Conservation (phyloP, 805 yeast species). For the Saccharomycopsis javanensis region DNA sequence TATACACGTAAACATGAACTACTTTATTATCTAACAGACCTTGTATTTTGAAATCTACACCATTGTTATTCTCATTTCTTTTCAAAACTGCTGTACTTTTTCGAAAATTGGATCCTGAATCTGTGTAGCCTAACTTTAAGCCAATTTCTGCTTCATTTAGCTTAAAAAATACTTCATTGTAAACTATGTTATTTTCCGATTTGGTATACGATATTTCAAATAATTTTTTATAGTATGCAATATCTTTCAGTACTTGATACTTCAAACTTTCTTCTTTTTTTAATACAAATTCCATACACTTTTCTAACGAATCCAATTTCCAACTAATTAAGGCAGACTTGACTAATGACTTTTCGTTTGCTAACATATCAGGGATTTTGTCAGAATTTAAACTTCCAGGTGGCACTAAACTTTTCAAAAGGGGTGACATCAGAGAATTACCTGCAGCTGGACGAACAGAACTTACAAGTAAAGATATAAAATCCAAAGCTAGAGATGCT, state of each 20-base stretch:
- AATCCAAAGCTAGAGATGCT: conserved; percentile 78
- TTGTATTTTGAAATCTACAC: conserved; percentile 19
- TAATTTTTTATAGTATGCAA: conserved; percentile 54
- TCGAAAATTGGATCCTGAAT: conserved; percentile 58
- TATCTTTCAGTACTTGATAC: conserved; percentile 51
- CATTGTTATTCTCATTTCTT: conserved; percentile 8
- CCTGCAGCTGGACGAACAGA: conserved; percentile 80
- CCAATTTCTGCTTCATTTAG: conserved; percentile 49
- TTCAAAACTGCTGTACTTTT: conserved; percentile 56
- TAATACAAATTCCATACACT: conserved; percentile 42
- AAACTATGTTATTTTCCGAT: conserved; percentile 20
- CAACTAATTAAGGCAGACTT: conserved; percentile 57
- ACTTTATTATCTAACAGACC: background rate
- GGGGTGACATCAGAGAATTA: conserved; percentile 80
- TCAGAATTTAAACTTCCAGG: conserved; percentile 59
- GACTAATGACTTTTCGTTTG: conserved; percentile 21
- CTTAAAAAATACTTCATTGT: conserved; percentile 58
- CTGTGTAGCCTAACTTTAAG: conserved; percentile 84
- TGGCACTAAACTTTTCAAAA: conserved; percentile 61
- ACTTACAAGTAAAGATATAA: conserved; percentile 74
- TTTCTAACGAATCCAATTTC: conserved; percentile 64
- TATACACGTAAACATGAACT: conserved; percentile 5
- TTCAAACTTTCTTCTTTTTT: conserved; percentile 42
- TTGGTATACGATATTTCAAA: conserved; percentile 26
- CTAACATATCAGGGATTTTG: conserved; percentile 24